Conservation (phyloP, 1,284 basidiomycete species). For the Ustilago trichophora region DNA sequence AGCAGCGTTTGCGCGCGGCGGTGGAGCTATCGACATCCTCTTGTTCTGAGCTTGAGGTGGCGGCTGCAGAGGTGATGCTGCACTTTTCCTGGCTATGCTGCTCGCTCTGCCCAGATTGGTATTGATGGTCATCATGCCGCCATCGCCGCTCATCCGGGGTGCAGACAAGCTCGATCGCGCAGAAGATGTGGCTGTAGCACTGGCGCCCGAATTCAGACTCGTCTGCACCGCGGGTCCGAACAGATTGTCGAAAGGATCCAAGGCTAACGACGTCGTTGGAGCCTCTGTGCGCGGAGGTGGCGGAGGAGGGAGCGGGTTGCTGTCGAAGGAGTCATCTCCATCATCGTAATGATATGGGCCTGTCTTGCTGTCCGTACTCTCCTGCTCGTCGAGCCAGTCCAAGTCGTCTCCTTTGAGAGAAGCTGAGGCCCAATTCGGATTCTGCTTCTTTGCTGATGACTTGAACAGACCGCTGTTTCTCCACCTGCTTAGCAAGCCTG, state of each 20-base stretch:
- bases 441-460: conserved; percentile 14
- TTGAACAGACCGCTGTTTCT: conserved; percentile 32
- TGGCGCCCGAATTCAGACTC: conserved; percentile 7
- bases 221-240: conserved; percentile 13
- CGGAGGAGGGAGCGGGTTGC: background rate
- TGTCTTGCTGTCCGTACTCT: conserved; percentile 13
- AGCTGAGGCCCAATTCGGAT: conserved; percentile 16
- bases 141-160: conserved; percentile 25
- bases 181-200: conserved; percentile 16
- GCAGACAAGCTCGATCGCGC: conserved; percentile 24
- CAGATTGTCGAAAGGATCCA: conserved; percentile 23
- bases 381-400: conserved; percentile 42
- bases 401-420: conserved; percentile 20
- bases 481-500: conserved; percentile 36
- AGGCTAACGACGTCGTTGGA: background rate
- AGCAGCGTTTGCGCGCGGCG: conserved; percentile 16
- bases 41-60: conserved; percentile 23
- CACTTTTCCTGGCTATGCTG: conserved; percentile 18
- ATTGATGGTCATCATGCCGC: conserved; percentile 41
- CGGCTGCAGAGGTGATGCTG: conserved; percentile 26
- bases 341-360: conserved; percentile 20
- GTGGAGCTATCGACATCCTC: conserved; percentile 21
- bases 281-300: background rate
- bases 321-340: conserved; percentile 23
- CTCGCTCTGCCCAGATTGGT: conserved; percentile 21